Evolutionary conservation across 192 early-diverging fungal species (phyloP), one percentile per base, ranked within the genome.

Genomic region (Dissophora globulifera): DNA sequence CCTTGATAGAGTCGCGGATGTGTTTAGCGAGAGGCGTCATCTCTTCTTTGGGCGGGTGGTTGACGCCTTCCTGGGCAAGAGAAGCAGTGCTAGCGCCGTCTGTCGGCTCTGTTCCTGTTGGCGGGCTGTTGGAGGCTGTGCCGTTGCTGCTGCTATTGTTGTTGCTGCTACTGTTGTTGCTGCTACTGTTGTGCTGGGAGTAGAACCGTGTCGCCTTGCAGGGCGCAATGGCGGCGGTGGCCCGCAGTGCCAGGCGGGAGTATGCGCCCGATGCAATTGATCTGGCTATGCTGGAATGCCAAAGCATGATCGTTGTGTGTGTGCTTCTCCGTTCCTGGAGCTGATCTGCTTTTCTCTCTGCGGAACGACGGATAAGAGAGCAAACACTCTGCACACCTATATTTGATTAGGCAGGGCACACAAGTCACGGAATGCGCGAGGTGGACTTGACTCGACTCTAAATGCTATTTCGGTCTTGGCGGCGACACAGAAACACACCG

Each of bases 1-100:
- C 84, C 67, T 83, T 85, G 59, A 85, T 85, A 11, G 84, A 68
- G 53, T 90, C 84, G 63, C 79, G 68, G 32, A 90, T 84, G 43
- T 90, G 87, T 33, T 83, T 86, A 26, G 79, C 79, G 3, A 90
- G 81, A 27, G 86, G 84, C 1, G 83, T 79, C 19, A 87, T 55
- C 27, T 82, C 78, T 51, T 90, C 88, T 31, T 85, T 87, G 22
- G 64, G 72, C 35, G 67, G 67, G 15, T 69, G 26, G 20, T 61
- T 19, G 7, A 25, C 13, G 1, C n/a, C n/a, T n/a, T n/a, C n/a
- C n/a, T n/a, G n/a, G n/a, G n/a, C n/a, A n/a, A n/a, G n/a, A n/a
- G n/a, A n/a, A n/a, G n/a, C n/a, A n/a, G n/a, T n/a, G n/a, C n/a
- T n/a, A n/a, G n/a, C n/a, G n/a, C n/a, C n/a, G n/a, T n/a, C n/a